A percentile compares a stretch with the other conserved stretches of the same genome.
Evolutionary conservation across 73 alveolate species (phyloP).

Genomic region (Blepharisma stoltei): DNA sequence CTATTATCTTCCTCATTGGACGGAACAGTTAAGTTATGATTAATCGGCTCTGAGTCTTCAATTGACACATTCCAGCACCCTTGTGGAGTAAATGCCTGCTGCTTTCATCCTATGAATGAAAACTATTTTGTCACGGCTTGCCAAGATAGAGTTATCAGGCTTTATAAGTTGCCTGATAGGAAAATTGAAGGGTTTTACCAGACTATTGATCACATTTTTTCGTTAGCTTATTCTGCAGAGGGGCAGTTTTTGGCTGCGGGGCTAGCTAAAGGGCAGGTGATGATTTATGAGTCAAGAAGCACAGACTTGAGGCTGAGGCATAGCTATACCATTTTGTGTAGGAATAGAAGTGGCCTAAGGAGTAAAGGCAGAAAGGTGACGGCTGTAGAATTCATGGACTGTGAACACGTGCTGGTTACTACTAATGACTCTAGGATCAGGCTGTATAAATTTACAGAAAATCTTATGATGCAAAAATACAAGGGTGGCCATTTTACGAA

Average conservation of each 20-base stretch:
- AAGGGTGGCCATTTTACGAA: slow-evolving; percentile 76
- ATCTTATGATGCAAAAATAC: slow-evolving; percentile 57
- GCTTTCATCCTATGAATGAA: background rate
- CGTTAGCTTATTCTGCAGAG: background rate
- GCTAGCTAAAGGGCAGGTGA: background rate
- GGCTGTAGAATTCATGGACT: slow-evolving; percentile 61
- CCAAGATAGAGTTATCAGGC: slow-evolving; percentile 6
- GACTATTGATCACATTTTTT: background rate
- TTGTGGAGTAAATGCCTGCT: background rate
- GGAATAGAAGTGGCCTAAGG: slow-evolving; percentile 74
- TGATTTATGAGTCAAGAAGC: background rate
- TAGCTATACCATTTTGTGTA: slow-evolving; percentile 50
- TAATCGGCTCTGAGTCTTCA: no score
- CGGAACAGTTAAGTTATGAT: no score
- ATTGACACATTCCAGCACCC: slow-evolving; percentile 9
- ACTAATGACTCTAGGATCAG: slow-evolving; percentile 84
- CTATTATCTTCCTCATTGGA: no score
- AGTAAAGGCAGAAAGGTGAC: slow-evolving; percentile 75
- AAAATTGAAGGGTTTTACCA: slow-evolving; percentile 10
- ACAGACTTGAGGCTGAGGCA: background rate
- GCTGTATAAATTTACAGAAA: slow-evolving; percentile 56
- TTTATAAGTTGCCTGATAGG: background rate
- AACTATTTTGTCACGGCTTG: slow-evolving; percentile 20
- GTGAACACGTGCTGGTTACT: slow-evolving; percentile 60
- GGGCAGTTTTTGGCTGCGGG: slow-evolving; percentile 3